Conservation (phyloP, 1,284 basidiomycete genomes). For the Fomes fomentarius region DNA sequence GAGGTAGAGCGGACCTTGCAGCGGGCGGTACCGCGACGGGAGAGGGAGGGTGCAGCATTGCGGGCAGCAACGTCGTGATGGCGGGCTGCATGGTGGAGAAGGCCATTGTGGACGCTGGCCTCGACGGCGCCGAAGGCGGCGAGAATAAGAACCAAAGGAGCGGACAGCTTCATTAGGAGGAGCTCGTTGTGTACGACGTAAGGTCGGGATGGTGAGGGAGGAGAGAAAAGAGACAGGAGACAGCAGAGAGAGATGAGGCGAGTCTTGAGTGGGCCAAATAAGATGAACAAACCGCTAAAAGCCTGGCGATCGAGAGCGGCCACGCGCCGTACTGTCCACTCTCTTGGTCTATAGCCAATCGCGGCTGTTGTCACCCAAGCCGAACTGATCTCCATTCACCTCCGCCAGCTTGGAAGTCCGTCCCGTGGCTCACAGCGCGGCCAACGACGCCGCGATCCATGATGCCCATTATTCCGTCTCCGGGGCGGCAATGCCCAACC, state of each 20-base stretch:
- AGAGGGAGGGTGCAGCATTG: slow-evolving; percentile 4
- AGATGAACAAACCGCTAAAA: slow-evolving; percentile 1
- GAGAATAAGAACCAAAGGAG: slow-evolving; percentile 43
- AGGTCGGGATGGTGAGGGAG: slow-evolving; percentile 11
- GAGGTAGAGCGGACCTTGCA: slow-evolving; percentile 19
- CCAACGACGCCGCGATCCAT: slow-evolving; percentile 5
- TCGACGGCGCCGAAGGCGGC: slow-evolving; percentile 39
- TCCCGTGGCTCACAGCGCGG: slow-evolving; percentile 15
- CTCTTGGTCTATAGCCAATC: slow-evolving; percentile 9
- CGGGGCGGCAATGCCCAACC: too few species aligned
- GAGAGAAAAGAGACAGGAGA: slow-evolving; percentile 5
- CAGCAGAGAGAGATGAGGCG: background rate
- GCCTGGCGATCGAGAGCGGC: slow-evolving; percentile 1
- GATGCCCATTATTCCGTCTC: too few species aligned
- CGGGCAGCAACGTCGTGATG: slow-evolving; percentile 4
- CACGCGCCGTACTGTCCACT: background rate
- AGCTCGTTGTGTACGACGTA: slow-evolving; percentile 20
- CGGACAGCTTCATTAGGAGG: slow-evolving; percentile 37
- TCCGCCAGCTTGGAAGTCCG: slow-evolving; percentile 8
- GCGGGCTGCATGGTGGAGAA: slow-evolving; percentile 28
- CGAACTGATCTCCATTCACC: slow-evolving; percentile 8
- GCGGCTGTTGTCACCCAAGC: background rate
- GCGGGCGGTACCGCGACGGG: slow-evolving; percentile 6
- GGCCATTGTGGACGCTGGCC: slow-evolving; percentile 42
- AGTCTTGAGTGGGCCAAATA: slow-evolving; percentile 4